Conservation (phyloP, 2,329 filamentous ascomycete species). For the Arthrobotrys iridis region DNA sequence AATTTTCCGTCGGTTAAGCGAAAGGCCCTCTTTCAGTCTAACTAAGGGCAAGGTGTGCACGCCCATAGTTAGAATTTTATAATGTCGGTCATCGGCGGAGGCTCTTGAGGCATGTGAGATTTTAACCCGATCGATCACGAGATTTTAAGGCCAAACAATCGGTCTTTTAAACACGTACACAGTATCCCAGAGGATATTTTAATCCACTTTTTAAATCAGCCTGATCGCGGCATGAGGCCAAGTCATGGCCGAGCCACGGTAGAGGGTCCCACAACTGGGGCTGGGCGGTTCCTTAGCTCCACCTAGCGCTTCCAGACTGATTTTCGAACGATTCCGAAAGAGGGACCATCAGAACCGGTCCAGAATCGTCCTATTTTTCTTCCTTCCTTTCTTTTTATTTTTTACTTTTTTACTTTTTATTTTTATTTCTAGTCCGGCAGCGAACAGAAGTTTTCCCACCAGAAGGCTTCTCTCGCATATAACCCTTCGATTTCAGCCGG, state of each 20-base stretch:
- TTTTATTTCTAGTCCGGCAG: background rate
- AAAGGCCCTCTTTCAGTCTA: background rate
- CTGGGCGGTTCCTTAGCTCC: background rate
- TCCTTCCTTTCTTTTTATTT: background rate
- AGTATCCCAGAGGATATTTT: background rate
- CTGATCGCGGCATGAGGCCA: conserved; percentile 7
- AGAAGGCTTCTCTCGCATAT: background rate
- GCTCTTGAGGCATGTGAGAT: background rate
- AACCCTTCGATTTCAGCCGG: conserved; percentile 10
- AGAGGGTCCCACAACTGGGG: conserved; percentile 5
- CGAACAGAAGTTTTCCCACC: background rate
- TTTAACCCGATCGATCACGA: conserved; percentile 18
- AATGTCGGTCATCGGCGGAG: conserved; percentile 1
- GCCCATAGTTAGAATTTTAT: conserved; percentile 12
- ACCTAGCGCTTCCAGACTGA: background rate
- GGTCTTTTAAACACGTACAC: background rate
- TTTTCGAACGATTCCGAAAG: conserved; percentile 1
- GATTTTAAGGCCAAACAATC: background rate
- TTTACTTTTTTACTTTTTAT: background rate
- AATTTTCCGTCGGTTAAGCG: conserved; percentile 48
- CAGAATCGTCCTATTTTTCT: background rate
- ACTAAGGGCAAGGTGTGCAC: background rate
- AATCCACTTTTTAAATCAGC: conserved; percentile 15
- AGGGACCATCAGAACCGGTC: background rate
- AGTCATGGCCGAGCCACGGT: conserved; percentile 14